Conservation (phyloP, 805 yeast species). For the Suhomyces kilbournensis region DNA sequence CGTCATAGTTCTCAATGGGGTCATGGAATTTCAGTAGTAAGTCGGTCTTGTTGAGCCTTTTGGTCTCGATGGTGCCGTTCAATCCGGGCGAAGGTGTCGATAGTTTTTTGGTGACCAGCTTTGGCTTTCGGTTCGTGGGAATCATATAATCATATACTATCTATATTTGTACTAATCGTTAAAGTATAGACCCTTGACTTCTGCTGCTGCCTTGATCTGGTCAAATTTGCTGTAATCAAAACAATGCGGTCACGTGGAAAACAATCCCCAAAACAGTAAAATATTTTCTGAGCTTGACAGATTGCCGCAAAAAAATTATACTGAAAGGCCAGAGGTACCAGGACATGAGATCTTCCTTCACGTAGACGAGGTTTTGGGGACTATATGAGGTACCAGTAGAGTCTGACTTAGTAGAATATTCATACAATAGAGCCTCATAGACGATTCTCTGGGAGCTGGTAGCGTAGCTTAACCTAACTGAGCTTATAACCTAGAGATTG, state of each 20-base stretch:
- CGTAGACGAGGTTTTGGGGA: too few relatives aligned
- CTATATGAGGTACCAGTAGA: too few relatives aligned
- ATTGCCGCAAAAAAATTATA: background rate
- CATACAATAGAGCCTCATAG: too few relatives aligned
- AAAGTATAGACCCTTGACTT: too few relatives aligned
- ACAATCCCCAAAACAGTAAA: background rate
- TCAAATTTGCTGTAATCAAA: background rate
- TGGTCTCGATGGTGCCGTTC: constrained; percentile 1
- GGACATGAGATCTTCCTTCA: too few relatives aligned
- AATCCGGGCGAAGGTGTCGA: constrained; percentile 10
- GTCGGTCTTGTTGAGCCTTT: constrained; percentile 13
- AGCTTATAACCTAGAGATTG: too few relatives aligned
- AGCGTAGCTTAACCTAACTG: too few relatives aligned
- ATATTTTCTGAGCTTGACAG: background rate
- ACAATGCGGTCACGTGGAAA: background rate
- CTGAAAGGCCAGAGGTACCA: too few relatives aligned
- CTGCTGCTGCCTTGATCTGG: background rate
- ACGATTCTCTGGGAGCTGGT: too few relatives aligned
- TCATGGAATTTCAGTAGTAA: constrained; percentile 22
- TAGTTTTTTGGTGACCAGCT: constrained; percentile 7
- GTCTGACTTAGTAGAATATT: too few relatives aligned
- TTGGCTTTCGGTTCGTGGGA: constrained; percentile 8
- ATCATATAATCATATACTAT: constrained; percentile 1
- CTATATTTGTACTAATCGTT: background rate
- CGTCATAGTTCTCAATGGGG: constrained; percentile 13